Conservation (phyloP, 345 rosid genomes). For the Camelina sativa region DNA sequence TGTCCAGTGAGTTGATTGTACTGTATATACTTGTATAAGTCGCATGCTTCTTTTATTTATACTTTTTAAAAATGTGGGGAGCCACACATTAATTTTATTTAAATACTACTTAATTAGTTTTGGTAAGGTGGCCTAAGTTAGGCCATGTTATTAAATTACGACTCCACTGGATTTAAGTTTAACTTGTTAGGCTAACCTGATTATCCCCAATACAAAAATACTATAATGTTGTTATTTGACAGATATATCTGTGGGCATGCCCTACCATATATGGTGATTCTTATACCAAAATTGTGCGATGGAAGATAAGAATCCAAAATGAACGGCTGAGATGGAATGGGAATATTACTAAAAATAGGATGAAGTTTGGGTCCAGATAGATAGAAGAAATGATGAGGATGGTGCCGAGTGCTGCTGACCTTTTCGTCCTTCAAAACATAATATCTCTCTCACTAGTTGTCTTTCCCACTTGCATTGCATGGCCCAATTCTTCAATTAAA, state of each 20-base stretch:
- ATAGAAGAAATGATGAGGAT: slow-evolving; percentile 29
- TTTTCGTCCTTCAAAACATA: slow-evolving; percentile 18
- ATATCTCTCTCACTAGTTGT: slow-evolving; percentile 7
- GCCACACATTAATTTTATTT: slow-evolving; percentile 16
- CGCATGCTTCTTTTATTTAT: slow-evolving; percentile 15
- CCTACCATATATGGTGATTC: too few relatives aligned
- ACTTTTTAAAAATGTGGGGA: neutral
- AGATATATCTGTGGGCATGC: neutral
- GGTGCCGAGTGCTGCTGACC: slow-evolving; percentile 25
- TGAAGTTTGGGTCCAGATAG: slow-evolving; percentile 42
- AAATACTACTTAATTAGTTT: slow-evolving; percentile 24
- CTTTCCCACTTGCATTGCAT: slow-evolving; percentile 28
- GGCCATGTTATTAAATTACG: slow-evolving; percentile 39
- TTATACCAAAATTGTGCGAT: slow-evolving; percentile 13
- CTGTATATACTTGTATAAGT: neutral
- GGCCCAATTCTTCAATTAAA: slow-evolving; percentile 21
- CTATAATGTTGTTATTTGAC: neutral
- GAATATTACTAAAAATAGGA: slow-evolving; percentile 39
- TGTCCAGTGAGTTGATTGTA: slow-evolving; percentile 5
- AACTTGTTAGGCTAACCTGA: slow-evolving; percentile 39
- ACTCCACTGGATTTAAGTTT: slow-evolving; percentile 30
- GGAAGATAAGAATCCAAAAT: slow-evolving; percentile 32
- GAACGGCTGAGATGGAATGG: slow-evolving; percentile 32
- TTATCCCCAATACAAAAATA: slow-evolving; percentile 22
- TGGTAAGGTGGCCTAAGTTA: slow-evolving; percentile 42